Evolutionary conservation across 352 stramenopile species (phyloP).

Genomic region (Thalassiosira sp.): DNA sequence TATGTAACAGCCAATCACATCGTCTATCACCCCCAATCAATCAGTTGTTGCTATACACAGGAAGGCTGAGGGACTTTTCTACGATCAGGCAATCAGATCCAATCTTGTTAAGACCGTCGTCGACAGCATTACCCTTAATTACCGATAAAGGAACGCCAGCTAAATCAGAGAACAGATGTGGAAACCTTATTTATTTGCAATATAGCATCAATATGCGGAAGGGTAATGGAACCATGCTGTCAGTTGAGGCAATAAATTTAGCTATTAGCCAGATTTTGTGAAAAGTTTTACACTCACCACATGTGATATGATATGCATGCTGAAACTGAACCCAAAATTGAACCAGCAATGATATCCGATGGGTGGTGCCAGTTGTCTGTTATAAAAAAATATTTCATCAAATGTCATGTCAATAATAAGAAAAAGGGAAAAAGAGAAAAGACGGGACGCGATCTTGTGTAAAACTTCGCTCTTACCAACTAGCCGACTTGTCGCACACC

Average conservation of each 20-base stretch:
- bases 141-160: conserved; percentile 33
- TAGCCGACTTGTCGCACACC: conserved; percentile 27
- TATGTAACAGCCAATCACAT: too few relatives aligned
- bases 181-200: conserved; percentile 12
- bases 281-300: conserved; percentile 29
- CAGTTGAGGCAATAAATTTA: not conserved
- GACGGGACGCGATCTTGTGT: not conserved
- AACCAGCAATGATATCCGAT: conserved; percentile 67
- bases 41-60: not conserved
- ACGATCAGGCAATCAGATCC: conserved; percentile 18
- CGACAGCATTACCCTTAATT: conserved; percentile 4
- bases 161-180: conserved; percentile 18
- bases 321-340: conserved; percentile 54
- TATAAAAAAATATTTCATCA: not conserved
- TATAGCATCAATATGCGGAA: not conserved
- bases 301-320: conserved; percentile 67
- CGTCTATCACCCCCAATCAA: too few relatives aligned
- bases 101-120: not conserved
- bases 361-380: conserved; percentile 77
- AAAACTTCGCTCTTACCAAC: not conserved
- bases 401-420: not conserved
- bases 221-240: not conserved
- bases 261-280: not conserved
- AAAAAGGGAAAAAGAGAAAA: conserved; percentile 1
- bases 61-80: conserved; percentile 15